Evolutionary conservation across 768 basidiomycete species (phyloP).

Genomic region (Saitozyma podzolica): DNA sequence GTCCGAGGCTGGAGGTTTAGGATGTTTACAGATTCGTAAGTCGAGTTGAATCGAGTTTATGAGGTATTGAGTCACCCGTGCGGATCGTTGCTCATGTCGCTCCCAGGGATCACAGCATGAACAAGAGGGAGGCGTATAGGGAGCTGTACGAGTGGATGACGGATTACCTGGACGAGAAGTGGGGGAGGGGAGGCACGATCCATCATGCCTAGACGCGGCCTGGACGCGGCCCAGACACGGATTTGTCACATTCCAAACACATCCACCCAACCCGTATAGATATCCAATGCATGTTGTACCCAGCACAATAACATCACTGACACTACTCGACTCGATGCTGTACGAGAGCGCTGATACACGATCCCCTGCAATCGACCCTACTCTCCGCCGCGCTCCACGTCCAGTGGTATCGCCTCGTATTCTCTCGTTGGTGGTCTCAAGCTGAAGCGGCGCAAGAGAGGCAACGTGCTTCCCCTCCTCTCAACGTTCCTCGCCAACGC

Average conservation of each 20-base stretch:
- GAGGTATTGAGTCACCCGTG: neutral
- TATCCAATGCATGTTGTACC: neutral
- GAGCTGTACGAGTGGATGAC: conserved; percentile 88
- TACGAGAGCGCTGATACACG: too few species aligned
- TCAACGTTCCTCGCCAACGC: conserved; percentile 49
- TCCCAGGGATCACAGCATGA: conserved; percentile 77
- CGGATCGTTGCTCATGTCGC: too few species aligned
- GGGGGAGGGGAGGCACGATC: conserved; percentile 61
- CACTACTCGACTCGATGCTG: too few species aligned
- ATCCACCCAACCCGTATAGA: neutral
- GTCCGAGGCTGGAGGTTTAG: conserved; percentile 75
- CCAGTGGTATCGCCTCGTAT: conserved; percentile 5
- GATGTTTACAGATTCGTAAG: conserved; percentile 94
- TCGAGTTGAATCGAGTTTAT: conserved; percentile 7
- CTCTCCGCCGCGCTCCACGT: neutral
- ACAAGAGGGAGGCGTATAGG: conserved; percentile 69
- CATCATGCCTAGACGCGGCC: conserved; percentile 12
- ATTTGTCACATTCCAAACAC: too few species aligned
- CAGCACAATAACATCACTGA: too few species aligned
- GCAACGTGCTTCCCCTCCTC: conserved; percentile 53
- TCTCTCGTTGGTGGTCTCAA: conserved; percentile 9
- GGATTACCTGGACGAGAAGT: conserved; percentile 81
- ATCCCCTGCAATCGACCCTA: too few species aligned
- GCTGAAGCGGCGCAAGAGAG: conserved; percentile 35
- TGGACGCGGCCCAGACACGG: too few species aligned